Conservation (phyloP, 2,329 filamentous ascomycete species). For the Colletotrichum destructivum region DNA sequence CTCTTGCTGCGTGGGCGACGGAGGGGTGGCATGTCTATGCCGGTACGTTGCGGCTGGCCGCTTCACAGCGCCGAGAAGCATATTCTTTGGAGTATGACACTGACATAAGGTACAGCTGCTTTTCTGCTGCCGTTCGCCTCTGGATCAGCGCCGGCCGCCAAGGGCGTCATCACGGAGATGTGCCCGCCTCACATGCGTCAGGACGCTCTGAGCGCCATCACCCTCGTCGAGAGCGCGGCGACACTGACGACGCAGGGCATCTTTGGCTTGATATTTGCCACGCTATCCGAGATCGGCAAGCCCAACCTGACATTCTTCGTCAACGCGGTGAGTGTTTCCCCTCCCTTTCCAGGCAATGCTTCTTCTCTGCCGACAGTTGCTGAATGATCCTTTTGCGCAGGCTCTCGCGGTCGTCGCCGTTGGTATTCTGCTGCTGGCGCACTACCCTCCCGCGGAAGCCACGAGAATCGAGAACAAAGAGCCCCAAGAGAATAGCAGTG, state of each 20-base stretch:
- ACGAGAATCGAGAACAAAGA: conserved; percentile 56
- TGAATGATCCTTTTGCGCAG: conserved; percentile 48
- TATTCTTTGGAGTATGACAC: no score
- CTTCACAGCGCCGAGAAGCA: background rate
- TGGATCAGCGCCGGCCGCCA: conserved; percentile 78
- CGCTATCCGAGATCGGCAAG: conserved; percentile 71
- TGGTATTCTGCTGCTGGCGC: conserved; percentile 58
- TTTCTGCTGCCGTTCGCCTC: conserved; percentile 77
- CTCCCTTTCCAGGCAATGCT: no score
- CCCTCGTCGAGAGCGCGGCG: conserved; percentile 79
- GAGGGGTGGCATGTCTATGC: conserved; percentile 79
- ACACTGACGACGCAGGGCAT: conserved; percentile 74
- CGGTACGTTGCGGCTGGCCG: conserved; percentile 51
- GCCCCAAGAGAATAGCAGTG: conserved; percentile 2
- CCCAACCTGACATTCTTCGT: conserved; percentile 76
- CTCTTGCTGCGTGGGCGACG: conserved; percentile 73
- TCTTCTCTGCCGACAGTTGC: background rate
- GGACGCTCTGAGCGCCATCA: conserved; percentile 79
- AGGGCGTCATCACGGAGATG: conserved; percentile 82
- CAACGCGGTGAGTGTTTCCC: conserved; percentile 68
- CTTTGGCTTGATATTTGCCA: conserved; percentile 78
- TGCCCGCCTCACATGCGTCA: conserved; percentile 72
- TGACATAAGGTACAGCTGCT: conserved; percentile 60
- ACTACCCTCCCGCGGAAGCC: conserved; percentile 61
- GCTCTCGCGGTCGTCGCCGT: conserved; percentile 69